These are phyloP conservation scores for Candida coquimbonensis DNA, from an alignment of 805 yeast species.

Conservation along the genomic window DNA sequence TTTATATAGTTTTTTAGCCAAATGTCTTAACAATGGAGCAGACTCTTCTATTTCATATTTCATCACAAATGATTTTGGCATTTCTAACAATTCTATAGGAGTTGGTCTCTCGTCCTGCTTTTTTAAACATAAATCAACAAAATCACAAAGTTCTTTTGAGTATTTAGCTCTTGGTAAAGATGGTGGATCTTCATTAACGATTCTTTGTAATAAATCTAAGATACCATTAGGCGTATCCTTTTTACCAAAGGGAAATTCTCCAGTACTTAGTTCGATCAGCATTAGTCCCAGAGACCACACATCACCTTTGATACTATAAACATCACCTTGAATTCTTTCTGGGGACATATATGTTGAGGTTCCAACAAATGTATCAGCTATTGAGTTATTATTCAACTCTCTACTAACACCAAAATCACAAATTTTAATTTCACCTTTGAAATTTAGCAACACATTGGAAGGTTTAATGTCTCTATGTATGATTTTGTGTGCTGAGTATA, in stretches of 20 bases:
- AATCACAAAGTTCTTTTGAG: conserved; percentile 47
- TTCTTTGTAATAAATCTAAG: conserved; percentile 81
- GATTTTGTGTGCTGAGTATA: conserved; percentile 78
- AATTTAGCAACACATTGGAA: conserved; percentile 81
- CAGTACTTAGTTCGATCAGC: conserved; percentile 83
- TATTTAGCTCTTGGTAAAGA: conserved; percentile 39
- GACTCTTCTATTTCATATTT: conserved; percentile 28
- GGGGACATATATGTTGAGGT: conserved; percentile 98
- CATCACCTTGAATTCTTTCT: conserved; percentile 92
- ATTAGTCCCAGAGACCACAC: conserved; percentile 95
- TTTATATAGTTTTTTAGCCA: conserved; percentile 31
- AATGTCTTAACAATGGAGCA: conserved; percentile 31
- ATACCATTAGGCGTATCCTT: conserved; percentile 74
- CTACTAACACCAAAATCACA: conserved; percentile 97
- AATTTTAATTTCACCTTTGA: conserved; percentile 79
- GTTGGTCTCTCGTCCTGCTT: conserved; percentile 63
- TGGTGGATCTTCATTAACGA: conserved; percentile 92
- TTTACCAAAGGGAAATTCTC: conserved; percentile 70
- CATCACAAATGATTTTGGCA: conserved; percentile 25
- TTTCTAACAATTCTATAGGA: conserved; percentile 58
- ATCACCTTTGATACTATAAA: conserved; percentile 91
- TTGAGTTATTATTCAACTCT: conserved; percentile 75
- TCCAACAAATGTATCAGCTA: conserved; percentile 97
- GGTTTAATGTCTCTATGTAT: conserved; percentile 97
- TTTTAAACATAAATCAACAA: conserved; percentile 68